A percentile compares a stretch with the other conserved stretches of the same genome.
Evolutionary conservation across 2,329 filamentous ascomycete species (phyloP).

Genomic region (Macrophomina tecta): DNA sequence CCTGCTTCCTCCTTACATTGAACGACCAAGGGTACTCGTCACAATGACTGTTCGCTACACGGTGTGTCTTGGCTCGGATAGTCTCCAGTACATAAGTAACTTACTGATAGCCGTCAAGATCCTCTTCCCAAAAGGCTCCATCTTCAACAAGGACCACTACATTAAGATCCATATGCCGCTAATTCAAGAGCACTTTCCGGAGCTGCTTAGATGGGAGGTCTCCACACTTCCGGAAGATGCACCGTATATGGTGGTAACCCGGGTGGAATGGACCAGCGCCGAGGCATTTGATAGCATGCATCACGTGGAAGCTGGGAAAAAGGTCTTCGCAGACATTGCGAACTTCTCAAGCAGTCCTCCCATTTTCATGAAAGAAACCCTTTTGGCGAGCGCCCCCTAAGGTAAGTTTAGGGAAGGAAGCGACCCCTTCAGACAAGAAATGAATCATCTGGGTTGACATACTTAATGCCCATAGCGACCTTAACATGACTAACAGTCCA

Average conservation of each 20-base stretch:
- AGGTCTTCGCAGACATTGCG: background rate
- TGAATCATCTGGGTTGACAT: too few relatives aligned
- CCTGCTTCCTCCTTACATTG: too few relatives aligned
- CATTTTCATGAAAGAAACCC: background rate
- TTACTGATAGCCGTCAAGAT: background rate
- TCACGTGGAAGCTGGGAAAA: background rate
- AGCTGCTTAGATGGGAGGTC: background rate
- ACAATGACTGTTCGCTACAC: too few relatives aligned
- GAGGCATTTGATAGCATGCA: background rate
- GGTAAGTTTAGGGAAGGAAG: too few relatives aligned
- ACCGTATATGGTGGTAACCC: background rate
- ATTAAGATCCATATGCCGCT: background rate
- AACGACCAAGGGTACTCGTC: too few relatives aligned
- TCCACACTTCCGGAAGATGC: background rate
- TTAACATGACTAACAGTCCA: too few relatives aligned
- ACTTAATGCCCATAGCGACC: too few relatives aligned
- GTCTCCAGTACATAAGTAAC: too few relatives aligned
- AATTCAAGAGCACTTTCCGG: background rate
- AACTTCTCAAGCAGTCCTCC: background rate
- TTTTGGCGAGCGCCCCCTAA: background rate
- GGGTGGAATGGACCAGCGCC: background rate
- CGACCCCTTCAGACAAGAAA: too few relatives aligned
- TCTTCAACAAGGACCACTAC: constrained; percentile 8
- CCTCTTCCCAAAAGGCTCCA: background rate
- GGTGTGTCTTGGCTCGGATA: too few relatives aligned